Evolutionary conservation across 208 protist genomes (phyloP), one percentile per base, ranked within the genome.

Genomic region (Leishmania arabica): DNA sequence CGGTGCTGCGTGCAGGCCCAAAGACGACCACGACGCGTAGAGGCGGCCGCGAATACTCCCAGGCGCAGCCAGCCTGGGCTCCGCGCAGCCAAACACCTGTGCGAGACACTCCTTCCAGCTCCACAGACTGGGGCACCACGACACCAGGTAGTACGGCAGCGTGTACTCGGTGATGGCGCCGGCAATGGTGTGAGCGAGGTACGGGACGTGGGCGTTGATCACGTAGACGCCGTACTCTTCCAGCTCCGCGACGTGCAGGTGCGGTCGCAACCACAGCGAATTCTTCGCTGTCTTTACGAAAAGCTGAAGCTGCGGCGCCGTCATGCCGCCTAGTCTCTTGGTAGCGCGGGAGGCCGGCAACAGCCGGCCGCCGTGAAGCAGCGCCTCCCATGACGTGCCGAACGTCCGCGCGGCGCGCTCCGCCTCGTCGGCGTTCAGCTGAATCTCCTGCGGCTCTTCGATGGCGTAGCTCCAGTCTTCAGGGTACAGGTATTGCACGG

Each of bases 81-180:
- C 77, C 31, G 77, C 80, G 7, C 11, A 24, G 21, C 80, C 76
- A 37, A 84, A 64, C 53, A 88, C 77, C 49, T 75, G n/a, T 19
- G 54, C 42, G 27, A 77, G 42, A 64, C 71, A 84, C 75, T 70
- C 79, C 51, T 78, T 74, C 82, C 85, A 89, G 47, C 34, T 82
- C 75, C 60, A 77, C 58, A 65, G 51, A 56, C 56, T 37, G 4
- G 70, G 40, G 37, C 56, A 31, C 81, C 81, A 89, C 69, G 85
- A 89, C 31, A 85, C 80, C 21, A 85, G 72, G 80, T 85, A 89
- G 66, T 86, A 86, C 21, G 82, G 78, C 45, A 86, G 56, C 65
- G 78, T 78, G 3, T 64, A 51, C 45, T 62, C 37, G 0, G 42
- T 62, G 11, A 79, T 79, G 15, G 73, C 60, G 19, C 24, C 56